These are phyloP conservation scores for Sporisorium graminicola DNA, from an alignment of 1,284 basidiomycete species.

Conservation along the genomic window DNA sequence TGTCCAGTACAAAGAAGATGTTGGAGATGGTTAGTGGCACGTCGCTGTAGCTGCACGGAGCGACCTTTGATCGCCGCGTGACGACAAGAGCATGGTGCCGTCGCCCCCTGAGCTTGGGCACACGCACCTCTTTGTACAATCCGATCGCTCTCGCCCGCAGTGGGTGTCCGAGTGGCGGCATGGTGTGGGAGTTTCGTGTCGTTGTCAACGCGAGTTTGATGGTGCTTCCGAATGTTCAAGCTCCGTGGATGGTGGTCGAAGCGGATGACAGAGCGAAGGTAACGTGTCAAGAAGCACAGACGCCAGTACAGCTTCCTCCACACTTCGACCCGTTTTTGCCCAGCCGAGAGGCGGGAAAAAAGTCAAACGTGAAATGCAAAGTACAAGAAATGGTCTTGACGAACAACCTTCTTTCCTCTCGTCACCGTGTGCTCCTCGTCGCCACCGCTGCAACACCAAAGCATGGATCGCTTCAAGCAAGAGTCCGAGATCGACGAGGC, in stretches of 20 bases:
- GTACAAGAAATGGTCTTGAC: slow-evolving; percentile 12
- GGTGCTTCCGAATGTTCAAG: background rate
- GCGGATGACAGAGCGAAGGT: background rate
- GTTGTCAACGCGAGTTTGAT: background rate
- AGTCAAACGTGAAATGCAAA: background rate
- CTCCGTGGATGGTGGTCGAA: background rate
- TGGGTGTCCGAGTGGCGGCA: slow-evolving; percentile 66
- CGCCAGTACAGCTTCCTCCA: slow-evolving; percentile 7
- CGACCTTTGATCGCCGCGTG: no score
- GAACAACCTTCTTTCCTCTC: slow-evolving; percentile 3
- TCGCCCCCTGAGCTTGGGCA: background rate
- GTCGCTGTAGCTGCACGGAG: no score
- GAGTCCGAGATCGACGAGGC: slow-evolving; percentile 42
- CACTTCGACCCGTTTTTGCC: slow-evolving; percentile 8
- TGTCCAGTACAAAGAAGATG: slow-evolving; percentile 2
- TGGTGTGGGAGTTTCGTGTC: slow-evolving; percentile 7
- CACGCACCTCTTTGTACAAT: slow-evolving; percentile 62
- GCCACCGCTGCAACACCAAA: background rate
- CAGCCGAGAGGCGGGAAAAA: slow-evolving; percentile 8
- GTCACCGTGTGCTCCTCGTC: background rate
- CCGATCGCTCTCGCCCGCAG: slow-evolving; percentile 64
- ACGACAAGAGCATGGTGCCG: background rate
- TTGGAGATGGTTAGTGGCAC: no score
- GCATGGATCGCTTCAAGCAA: slow-evolving; percentile 37
- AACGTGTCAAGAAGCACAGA: background rate